These are phyloP conservation scores for Saccharum spontaneum DNA, from an alignment of 176 grass and related monocot species.

Conservation along the genomic window DNA sequence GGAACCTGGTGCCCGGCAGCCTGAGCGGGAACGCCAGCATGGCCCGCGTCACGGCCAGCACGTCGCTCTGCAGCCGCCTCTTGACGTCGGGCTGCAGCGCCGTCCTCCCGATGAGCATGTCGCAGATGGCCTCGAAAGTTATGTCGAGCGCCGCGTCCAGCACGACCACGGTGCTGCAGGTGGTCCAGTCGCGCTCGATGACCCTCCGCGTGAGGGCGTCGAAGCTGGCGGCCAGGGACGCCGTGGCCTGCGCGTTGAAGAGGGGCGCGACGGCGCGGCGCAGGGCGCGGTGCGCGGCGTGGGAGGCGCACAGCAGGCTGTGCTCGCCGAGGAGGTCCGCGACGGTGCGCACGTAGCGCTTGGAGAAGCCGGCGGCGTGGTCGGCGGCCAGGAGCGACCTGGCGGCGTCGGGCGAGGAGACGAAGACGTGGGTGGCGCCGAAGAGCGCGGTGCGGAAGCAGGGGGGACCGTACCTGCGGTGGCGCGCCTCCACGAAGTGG, in stretches of 20 bases:
- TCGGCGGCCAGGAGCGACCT: conserved; percentile 21
- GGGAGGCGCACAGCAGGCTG: conserved; percentile 77
- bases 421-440: conserved; percentile 74
- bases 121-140: conserved; percentile 77
- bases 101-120: conserved; percentile 59
- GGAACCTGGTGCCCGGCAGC: conserved; percentile 70
- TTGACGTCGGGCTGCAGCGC: conserved; percentile 10
- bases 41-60: conserved; percentile 66
- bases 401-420: conserved; percentile 48
- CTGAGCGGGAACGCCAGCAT: conserved; percentile 79
- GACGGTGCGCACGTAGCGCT: conserved; percentile 84
- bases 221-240: conserved; percentile 43
- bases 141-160: conserved; percentile 62
- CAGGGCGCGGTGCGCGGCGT: conserved; percentile 47
- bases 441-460: conserved; percentile 79
- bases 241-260: conserved; percentile 39
- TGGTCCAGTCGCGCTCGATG: conserved; percentile 4
- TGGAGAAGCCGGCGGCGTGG: conserved; percentile 49
- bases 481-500: conserved; percentile 65
- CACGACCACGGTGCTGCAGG: conserved; percentile 1
- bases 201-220: conserved; percentile 1
- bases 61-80: conserved; percentile 48
- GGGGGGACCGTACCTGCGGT: conserved; percentile 48
- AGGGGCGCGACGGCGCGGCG: conserved; percentile 57
- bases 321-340: conserved; percentile 68